phyloP scores from a whole-genome alignment of 441 rosid species.

The Brassica balearica region DNA sequence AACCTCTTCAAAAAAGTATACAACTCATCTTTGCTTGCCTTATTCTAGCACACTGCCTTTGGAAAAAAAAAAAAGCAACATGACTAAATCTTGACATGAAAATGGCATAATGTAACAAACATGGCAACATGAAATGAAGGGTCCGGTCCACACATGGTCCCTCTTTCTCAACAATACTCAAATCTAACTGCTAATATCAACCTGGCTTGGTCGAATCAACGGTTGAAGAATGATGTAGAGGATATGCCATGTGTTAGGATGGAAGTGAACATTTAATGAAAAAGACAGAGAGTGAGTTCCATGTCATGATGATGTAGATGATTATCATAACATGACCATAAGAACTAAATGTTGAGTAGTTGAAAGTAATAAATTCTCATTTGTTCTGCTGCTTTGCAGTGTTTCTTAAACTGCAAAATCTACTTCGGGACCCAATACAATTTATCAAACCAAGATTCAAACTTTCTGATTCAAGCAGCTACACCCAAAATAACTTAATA shows the following conservation, averaged over 20 bases:
- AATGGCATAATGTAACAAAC: conserved; percentile 26
- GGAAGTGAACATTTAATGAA: conserved; percentile 37
- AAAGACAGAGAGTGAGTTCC: conserved; percentile 25
- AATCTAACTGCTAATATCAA: conserved; percentile 20
- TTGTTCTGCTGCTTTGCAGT: conserved; percentile 30
- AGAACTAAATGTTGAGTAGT: conserved; percentile 32
- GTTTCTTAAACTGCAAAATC: conserved; percentile 30
- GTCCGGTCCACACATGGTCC: conserved; percentile 28
- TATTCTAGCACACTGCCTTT: conserved; percentile 17
- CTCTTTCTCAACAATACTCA: background rate
- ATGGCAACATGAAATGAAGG: conserved; percentile 21
- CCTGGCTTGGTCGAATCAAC: conserved; percentile 1
- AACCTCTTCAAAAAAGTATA: background rate
- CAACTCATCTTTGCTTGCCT: conserved; percentile 27
- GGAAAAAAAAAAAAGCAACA: conserved; percentile 8
- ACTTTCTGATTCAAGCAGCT: conserved; percentile 37
- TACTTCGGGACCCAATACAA: conserved; percentile 20
- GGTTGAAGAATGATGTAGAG: conserved; percentile 24
- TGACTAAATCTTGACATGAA: conserved; percentile 15
- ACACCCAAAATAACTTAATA: conserved; percentile 23
- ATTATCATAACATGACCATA: conserved; percentile 30
- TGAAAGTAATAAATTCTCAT: conserved; percentile 36
- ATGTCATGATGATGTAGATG: conserved; percentile 32
- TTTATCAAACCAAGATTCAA: conserved; percentile 32
- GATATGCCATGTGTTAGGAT: conserved; percentile 38